phyloP scores from a whole-genome alignment of 345 rosid genomes.

The Linum trigynum region DNA sequence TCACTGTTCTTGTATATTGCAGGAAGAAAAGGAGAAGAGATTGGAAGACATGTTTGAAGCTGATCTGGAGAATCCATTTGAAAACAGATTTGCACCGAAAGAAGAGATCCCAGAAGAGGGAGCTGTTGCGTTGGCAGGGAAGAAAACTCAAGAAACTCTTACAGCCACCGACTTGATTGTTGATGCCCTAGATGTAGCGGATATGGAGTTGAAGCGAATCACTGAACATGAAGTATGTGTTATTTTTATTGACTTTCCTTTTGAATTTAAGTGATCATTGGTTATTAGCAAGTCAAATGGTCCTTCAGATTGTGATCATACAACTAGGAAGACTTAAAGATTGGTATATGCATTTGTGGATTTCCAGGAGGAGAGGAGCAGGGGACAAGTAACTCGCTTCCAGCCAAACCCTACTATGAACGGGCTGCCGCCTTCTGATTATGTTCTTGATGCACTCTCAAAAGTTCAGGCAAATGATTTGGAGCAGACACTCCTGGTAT shows the following conservation, averaged over 20 bases:
- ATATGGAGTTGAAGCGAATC: constrained; percentile 49
- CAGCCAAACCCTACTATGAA: constrained; percentile 60
- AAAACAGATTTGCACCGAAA: constrained; percentile 43
- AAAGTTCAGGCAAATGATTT: constrained; percentile 70
- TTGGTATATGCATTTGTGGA: constrained; percentile 7
- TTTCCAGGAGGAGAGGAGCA: constrained; percentile 64
- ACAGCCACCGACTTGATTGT: constrained; percentile 72
- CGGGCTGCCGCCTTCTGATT: constrained; percentile 72
- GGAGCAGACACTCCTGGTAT: constrained; percentile 87
- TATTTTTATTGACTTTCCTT: neutral
- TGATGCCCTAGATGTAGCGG: constrained; percentile 73
- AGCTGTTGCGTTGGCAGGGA: constrained; percentile 76
- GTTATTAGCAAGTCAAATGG: no score
- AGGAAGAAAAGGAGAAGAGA: constrained; percentile 97
- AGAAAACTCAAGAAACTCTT: constrained; percentile 67
- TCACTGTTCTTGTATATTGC: constrained; percentile 17
- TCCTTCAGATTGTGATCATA: no score
- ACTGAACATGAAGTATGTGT: constrained; percentile 57
- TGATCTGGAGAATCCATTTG: constrained; percentile 63
- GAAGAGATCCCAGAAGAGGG: constrained; percentile 94
- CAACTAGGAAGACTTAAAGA: neutral
- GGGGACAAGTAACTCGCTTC: constrained; percentile 42
- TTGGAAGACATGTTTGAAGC: constrained; percentile 88
- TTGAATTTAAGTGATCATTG: no score
- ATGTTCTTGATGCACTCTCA: constrained; percentile 62